A percentile compares a stretch with the other conserved stretches of the same genome.
Conservation (phyloP, 495 filamentous ascomycete genomes). For the Xylaria scruposa region DNA sequence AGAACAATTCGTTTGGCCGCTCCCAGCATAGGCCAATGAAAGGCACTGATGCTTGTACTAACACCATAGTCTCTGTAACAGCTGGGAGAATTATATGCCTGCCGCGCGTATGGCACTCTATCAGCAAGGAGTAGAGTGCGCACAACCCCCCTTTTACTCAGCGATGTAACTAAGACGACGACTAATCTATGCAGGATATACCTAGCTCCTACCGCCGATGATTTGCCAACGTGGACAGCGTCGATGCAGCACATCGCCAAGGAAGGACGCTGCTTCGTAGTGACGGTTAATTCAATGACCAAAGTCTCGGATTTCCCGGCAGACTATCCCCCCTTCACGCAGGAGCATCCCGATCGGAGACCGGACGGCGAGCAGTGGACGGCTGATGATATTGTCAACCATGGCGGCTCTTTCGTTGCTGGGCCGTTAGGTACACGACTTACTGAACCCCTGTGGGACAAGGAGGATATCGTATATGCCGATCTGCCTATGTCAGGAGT, state of each 20-base stretch:
- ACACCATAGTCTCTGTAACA: conserved; percentile 5
- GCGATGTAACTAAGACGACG: background rate
- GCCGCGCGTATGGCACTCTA: conserved; percentile 50
- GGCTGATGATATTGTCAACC: conserved; percentile 47
- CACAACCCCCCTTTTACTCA: background rate
- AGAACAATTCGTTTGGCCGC: background rate
- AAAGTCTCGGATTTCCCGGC: conserved; percentile 51
- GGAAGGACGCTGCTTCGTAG: conserved; percentile 51
- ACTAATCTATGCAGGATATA: conserved; percentile 43
- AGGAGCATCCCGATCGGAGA: conserved; percentile 44
- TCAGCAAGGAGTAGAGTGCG: conserved; percentile 52
- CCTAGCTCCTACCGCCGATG: conserved; percentile 50
- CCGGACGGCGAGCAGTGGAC: conserved; percentile 48
- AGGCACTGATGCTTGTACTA: conserved; percentile 5
- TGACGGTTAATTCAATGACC: conserved; percentile 49
- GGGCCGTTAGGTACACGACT: conserved; percentile 47
- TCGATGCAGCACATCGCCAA: conserved; percentile 56
- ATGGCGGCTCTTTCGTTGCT: conserved; percentile 48
- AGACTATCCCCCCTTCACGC: conserved; percentile 52
- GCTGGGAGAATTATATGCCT: conserved; percentile 56
- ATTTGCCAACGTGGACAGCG: conserved; percentile 47
- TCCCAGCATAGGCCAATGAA: background rate
- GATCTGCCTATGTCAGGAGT: conserved; percentile 43
- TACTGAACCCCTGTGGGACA: conserved; percentile 50
- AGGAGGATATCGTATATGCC: conserved; percentile 48